phyloP scores from a whole-genome alignment of 768 basidiomycete species.

The Tricholoma saponaceum region DNA sequence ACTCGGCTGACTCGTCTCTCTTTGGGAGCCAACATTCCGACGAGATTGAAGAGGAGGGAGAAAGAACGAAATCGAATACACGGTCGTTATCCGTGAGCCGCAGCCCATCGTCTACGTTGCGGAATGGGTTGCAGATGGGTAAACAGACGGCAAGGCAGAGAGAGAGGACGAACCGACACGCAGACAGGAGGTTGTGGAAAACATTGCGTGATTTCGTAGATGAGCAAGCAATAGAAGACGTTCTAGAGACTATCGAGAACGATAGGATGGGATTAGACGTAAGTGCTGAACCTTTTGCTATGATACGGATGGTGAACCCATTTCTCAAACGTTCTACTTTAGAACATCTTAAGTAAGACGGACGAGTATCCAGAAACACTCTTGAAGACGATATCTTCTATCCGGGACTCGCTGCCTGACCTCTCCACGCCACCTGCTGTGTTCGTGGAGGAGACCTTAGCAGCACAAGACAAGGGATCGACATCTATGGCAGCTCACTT shows the following conservation, averaged over 20 bases:
- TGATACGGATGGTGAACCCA: not conserved
- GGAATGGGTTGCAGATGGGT: constrained; percentile 14
- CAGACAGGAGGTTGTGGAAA: constrained; percentile 68
- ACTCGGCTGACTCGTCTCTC: constrained; percentile 62
- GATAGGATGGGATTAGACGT: constrained; percentile 70
- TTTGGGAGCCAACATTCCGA: constrained; percentile 74
- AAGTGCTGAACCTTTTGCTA: constrained; percentile 18
- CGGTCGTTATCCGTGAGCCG: constrained; percentile 17
- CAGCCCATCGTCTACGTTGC: constrained; percentile 43
- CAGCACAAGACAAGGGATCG: constrained; percentile 52
- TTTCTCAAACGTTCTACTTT: not conserved
- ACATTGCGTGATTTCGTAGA: constrained; percentile 83
- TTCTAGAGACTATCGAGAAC: constrained; percentile 66
- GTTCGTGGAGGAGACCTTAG: constrained; percentile 45
- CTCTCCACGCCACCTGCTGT: constrained; percentile 10
- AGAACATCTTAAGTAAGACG: constrained; percentile 63
- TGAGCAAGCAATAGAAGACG: constrained; percentile 75
- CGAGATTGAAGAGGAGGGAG: constrained; percentile 19
- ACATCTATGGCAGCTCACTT: constrained; percentile 70
- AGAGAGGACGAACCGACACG: constrained; percentile 21
- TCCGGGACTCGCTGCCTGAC: constrained; percentile 49
- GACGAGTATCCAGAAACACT: constrained; percentile 68
- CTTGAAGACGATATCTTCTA: constrained; percentile 46
- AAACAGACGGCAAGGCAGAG: constrained; percentile 12
- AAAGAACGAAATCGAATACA: constrained; percentile 9